Conservation (phyloP, 345 rosid genomes). For the Aethionema arabicum region DNA sequence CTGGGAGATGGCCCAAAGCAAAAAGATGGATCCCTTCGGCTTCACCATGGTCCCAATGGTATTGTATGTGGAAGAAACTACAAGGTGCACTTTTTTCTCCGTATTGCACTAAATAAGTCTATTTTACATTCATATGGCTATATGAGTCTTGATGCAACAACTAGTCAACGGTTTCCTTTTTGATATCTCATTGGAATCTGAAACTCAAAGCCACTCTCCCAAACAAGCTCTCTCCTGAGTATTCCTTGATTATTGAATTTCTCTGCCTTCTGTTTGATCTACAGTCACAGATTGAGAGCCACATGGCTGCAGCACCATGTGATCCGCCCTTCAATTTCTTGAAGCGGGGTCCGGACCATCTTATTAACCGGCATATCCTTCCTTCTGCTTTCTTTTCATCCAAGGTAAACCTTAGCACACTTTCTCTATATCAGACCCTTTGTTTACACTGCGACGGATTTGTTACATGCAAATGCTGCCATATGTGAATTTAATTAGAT, state of each 20-base stretch:
- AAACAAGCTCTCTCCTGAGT: slow-evolving; percentile 16
- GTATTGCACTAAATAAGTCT: slow-evolving; percentile 15
- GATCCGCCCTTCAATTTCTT: slow-evolving; percentile 50
- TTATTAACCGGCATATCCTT: slow-evolving; percentile 43
- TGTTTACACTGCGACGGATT: not conserved
- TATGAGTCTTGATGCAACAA: slow-evolving; percentile 16
- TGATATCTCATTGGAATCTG: slow-evolving; percentile 10
- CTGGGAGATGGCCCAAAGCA: slow-evolving; percentile 46
- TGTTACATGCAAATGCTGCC: slow-evolving; percentile 12
- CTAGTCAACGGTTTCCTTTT: slow-evolving; percentile 1
- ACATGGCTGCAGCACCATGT: slow-evolving; percentile 39
- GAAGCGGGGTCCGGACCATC: slow-evolving; percentile 53
- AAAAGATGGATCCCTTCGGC: slow-evolving; percentile 41
- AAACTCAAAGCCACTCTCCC: slow-evolving; percentile 15
- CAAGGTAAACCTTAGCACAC: slow-evolving; percentile 50
- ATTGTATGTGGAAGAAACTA: slow-evolving; percentile 41
- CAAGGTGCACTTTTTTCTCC: slow-evolving; percentile 42
- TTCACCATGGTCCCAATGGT: slow-evolving; percentile 42
- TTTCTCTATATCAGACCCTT: slow-evolving; percentile 1
- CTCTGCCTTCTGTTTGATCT: slow-evolving; percentile 16
- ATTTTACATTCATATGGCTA: slow-evolving; percentile 1
- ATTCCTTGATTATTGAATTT: slow-evolving; percentile 19
- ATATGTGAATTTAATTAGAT: slow-evolving; percentile 4
- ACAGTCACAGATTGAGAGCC: slow-evolving; percentile 48
- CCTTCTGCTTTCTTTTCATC: slow-evolving; percentile 48